Evolutionary conservation across 2,329 filamentous ascomycete species (phyloP).

Genomic region (Xylaria sp.): DNA sequence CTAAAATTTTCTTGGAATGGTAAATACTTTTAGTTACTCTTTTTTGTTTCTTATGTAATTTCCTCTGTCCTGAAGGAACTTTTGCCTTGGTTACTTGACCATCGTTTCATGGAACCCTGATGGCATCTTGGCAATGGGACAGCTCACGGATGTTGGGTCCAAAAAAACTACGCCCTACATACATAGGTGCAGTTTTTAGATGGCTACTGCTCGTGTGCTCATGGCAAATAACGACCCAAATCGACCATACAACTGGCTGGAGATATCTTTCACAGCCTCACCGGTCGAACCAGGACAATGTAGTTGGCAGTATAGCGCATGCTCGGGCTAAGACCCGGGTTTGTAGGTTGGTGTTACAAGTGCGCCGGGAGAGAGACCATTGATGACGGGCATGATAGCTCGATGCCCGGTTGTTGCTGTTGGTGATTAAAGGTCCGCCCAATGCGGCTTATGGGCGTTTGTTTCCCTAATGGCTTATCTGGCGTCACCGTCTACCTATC

Average conservation of each 20-base stretch:
- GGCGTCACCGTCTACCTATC: conserved; percentile 14
- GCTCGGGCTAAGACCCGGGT: conserved; percentile 5
- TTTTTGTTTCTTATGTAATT: neutral
- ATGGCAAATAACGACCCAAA: conserved; percentile 19
- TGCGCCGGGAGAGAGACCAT: conserved; percentile 3
- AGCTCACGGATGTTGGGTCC: neutral
- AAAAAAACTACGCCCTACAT: conserved; percentile 12
- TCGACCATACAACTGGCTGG: conserved; percentile 1
- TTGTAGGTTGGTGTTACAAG: conserved; percentile 14
- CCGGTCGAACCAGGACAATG: conserved; percentile 15
- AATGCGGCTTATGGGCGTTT: conserved; percentile 9
- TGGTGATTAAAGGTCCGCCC: conserved; percentile 1
- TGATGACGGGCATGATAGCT: neutral
- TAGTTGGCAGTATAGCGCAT: neutral
- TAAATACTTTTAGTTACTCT: neutral
- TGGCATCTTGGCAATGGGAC: conserved; percentile 12
- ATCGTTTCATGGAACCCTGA: neutral
- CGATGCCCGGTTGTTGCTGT: neutral
- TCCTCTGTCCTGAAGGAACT: neutral
- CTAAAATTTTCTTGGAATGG: no score
- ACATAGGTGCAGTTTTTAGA: neutral
- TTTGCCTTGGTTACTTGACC: neutral
- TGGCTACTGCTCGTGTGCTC: conserved; percentile 1
- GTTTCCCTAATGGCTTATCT: conserved; percentile 14
- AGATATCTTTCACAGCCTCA: conserved; percentile 9